These are phyloP conservation scores for Salvia sclarea DNA, from an alignment of 305 asterid species.

Conservation along the genomic window DNA sequence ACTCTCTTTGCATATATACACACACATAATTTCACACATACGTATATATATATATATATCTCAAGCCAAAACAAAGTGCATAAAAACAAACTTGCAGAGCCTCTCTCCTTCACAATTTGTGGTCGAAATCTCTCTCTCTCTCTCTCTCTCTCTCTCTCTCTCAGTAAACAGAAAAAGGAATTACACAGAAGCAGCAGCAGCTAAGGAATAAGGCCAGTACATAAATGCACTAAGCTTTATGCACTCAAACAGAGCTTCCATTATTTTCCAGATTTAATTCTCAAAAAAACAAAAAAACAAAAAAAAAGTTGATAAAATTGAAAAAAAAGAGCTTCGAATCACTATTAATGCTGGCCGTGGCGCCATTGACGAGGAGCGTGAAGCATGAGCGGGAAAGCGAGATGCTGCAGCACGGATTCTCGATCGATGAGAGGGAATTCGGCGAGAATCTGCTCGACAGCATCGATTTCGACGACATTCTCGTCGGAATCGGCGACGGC, in stretches of 20 bases:
- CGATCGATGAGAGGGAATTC: slow-evolving; percentile 44
- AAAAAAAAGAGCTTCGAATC: too few relatives aligned
- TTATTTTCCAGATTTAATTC: background rate
- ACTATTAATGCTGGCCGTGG: slow-evolving; percentile 58
- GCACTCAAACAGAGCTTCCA: background rate
- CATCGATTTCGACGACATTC: slow-evolving; percentile 76
- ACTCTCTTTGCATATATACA: too few relatives aligned
- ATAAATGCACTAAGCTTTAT: background rate
- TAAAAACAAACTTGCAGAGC: slow-evolving; percentile 45
- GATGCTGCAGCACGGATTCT: slow-evolving; percentile 56
- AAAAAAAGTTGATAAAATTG: too few relatives aligned
- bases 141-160: slow-evolving; percentile 27
- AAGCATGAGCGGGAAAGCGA: slow-evolving; percentile 47
- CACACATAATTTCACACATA: background rate
- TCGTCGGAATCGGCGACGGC: slow-evolving; percentile 60
- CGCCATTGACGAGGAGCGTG: slow-evolving; percentile 50
- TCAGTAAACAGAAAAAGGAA: background rate
- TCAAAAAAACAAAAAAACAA: background rate
- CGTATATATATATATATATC: too few relatives aligned
- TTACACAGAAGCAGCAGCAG: slow-evolving; percentile 11
- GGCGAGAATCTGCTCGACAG: slow-evolving; percentile 54
- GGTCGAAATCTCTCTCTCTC: slow-evolving; percentile 18
- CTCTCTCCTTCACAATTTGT: slow-evolving; percentile 29
- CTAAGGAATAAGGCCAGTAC: background rate
- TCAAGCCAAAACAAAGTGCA: background rate